Evolutionary conservation across 2,329 filamentous ascomycete genomes (phyloP).

Genomic region (Penicillium olsonii): DNA sequence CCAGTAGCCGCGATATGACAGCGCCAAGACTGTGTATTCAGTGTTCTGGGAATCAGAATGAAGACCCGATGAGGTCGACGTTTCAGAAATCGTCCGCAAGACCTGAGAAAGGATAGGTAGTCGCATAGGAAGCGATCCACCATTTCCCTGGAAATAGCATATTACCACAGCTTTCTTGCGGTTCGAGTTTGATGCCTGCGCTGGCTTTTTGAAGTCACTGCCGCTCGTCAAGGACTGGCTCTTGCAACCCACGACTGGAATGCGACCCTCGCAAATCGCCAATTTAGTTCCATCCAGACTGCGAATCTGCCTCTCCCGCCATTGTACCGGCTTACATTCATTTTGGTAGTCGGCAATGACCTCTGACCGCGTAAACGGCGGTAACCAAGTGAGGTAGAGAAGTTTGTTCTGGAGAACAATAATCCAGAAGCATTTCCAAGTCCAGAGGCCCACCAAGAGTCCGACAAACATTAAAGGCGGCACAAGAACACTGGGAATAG

Average conservation of each 20-base stretch:
- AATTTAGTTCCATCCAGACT: conserved; percentile 47
- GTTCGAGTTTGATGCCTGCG: background rate
- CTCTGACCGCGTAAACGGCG: conserved; percentile 69
- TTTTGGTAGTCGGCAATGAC: conserved; percentile 64
- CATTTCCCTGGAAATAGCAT: conserved; percentile 39
- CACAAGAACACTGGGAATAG: conserved; percentile 53
- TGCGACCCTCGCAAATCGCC: conserved; percentile 65
- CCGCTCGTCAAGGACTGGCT: conserved; percentile 23
- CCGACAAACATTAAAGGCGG: conserved; percentile 68
- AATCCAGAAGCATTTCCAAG: conserved; percentile 69
- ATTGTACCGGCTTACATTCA: conserved; percentile 63
- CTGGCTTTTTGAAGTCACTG: conserved; percentile 21
- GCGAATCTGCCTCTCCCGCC: conserved; percentile 59
- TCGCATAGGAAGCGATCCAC: conserved; percentile 33
- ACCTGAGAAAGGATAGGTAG: conserved; percentile 49
- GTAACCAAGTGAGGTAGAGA: conserved; percentile 76
- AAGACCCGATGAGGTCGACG: background rate
- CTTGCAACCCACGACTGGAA: conserved; percentile 50
- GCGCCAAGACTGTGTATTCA: conserved; percentile 46
- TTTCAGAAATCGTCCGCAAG: conserved; percentile 32
- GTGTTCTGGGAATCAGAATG: background rate
- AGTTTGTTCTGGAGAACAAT: conserved; percentile 78
- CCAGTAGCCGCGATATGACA: conserved; percentile 74
- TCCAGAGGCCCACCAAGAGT: conserved; percentile 65
- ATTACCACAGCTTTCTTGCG: conserved; percentile 25